Evolutionary conservation across 176 grass and related monocot species (phyloP).

Genomic region (Juncus inflexus): DNA sequence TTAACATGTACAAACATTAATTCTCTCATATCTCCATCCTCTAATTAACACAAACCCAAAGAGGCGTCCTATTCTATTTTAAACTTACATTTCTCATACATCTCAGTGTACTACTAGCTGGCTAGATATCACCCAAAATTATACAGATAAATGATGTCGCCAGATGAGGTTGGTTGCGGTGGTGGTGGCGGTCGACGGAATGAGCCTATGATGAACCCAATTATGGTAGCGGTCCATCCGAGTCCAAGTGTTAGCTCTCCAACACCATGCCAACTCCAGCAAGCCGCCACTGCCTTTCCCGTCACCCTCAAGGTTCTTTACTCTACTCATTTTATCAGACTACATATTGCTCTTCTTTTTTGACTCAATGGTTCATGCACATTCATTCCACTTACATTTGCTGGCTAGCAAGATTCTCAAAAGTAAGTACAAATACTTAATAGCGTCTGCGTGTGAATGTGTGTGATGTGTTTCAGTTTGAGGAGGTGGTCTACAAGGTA

Average conservation of each 20-base stretch:
- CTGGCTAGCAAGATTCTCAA: background rate
- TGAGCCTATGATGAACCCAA: slow-evolving; percentile 11
- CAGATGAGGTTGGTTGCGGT: slow-evolving; percentile 1
- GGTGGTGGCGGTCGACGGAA: slow-evolving; percentile 3
- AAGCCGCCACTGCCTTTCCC: slow-evolving; percentile 42
- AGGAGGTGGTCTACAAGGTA: slow-evolving; percentile 82
- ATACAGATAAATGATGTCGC: slow-evolving; percentile 3
- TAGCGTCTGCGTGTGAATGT: slow-evolving; percentile 24
- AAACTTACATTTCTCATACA: background rate
- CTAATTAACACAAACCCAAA: background rate
- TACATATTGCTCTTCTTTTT: background rate
- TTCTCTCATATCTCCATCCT: background rate
- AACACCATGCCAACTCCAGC: slow-evolving; percentile 24
- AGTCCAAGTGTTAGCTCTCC: slow-evolving; percentile 37
- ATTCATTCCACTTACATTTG: background rate
- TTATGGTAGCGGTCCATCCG: slow-evolving; percentile 13
- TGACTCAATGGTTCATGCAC: background rate
- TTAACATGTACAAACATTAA: slow-evolving; percentile 15
- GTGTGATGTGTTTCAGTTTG: slow-evolving; percentile 50
- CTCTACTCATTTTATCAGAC: too few species aligned
- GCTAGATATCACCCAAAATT: background rate
- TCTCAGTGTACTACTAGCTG: background rate
- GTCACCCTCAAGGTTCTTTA: slow-evolving; percentile 67
- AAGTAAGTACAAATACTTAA: slow-evolving; percentile 19
- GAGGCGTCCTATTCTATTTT: background rate